Conservation (phyloP, 1,284 basidiomycete species). For the Puccinia polysora region DNA sequence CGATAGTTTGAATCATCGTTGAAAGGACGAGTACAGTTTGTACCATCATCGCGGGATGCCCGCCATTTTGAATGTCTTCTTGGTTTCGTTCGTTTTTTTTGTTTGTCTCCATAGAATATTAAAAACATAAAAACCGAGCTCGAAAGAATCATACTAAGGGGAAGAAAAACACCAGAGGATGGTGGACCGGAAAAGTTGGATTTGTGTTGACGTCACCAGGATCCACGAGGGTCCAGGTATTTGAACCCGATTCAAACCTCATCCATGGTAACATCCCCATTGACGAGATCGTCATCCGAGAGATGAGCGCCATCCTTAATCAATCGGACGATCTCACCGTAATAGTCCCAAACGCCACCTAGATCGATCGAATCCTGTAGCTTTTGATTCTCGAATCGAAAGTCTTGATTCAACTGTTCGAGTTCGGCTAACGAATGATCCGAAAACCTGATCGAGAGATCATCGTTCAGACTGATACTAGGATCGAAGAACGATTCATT, state of each 20-base stretch:
- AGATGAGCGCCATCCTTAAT: conserved; percentile 26
- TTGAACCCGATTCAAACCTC: no score
- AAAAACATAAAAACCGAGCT: neutral
- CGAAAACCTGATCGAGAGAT: conserved; percentile 31
- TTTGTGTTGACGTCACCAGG: no score
- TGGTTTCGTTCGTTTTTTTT: neutral
- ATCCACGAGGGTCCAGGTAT: no score
- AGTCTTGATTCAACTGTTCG: conserved; percentile 24
- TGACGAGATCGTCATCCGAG: conserved; percentile 1
- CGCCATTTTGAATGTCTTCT: no score
- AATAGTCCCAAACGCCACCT: conserved; percentile 33
- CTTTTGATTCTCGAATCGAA: conserved; percentile 24
- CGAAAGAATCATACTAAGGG: no score
- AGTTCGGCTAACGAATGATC: conserved; percentile 34
- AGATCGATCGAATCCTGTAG: conserved; percentile 27
- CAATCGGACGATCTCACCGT: conserved; percentile 34
- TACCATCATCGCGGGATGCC: no score
- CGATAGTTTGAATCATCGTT: no score
- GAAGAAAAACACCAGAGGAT: no score
- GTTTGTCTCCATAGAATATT: neutral
- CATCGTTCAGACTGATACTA: conserved; percentile 14
- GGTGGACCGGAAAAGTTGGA: no score
- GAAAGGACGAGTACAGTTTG: no score
- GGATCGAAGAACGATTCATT: conserved; percentile 37
- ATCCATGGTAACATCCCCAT: no score